Evolutionary conservation across 225 moss, liverwort and hornwort species (phyloP).

Genomic region (Antitrichia curtipendula): DNA sequence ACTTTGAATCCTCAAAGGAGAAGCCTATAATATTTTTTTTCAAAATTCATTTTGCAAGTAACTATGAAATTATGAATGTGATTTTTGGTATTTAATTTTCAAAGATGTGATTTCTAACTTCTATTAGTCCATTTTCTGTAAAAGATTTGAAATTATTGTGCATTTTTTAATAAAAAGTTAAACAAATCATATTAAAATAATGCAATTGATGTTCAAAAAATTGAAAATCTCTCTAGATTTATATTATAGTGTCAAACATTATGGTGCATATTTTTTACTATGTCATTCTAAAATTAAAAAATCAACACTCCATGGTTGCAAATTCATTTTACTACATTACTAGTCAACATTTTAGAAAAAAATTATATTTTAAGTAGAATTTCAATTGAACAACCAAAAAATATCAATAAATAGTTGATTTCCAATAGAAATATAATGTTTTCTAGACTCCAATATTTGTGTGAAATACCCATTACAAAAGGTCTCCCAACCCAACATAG

Average conservation of each 20-base stretch:
- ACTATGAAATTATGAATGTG: not conserved
- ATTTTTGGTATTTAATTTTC: not conserved
- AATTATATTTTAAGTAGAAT: not conserved
- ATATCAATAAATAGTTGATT: too few species aligned
- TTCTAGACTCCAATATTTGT: too few species aligned
- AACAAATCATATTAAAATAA: not conserved
- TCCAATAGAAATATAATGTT: too few species aligned
- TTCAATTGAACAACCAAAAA: not conserved
- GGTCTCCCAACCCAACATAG: rapidly evolving
- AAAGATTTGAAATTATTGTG: not conserved
- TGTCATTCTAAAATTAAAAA: not conserved
- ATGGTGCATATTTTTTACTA: not conserved
- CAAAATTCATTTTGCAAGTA: not conserved
- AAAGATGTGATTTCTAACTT: not conserved
- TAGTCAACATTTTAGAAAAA: not conserved
- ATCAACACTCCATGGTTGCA: rapidly evolving
- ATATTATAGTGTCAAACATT: not conserved
- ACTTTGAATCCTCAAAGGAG: not conserved
- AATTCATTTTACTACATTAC: not conserved
- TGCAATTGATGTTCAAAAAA: not conserved
- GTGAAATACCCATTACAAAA: not conserved
- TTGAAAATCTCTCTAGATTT: not conserved
- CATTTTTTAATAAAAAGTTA: not conserved
- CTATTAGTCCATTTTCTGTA: too few species aligned
- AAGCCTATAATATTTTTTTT: not conserved